Evolutionary conservation across 768 basidiomycete species (phyloP), one percentile per base, ranked within the genome.

Genomic region (Pleurotus salmoneostramineus): DNA sequence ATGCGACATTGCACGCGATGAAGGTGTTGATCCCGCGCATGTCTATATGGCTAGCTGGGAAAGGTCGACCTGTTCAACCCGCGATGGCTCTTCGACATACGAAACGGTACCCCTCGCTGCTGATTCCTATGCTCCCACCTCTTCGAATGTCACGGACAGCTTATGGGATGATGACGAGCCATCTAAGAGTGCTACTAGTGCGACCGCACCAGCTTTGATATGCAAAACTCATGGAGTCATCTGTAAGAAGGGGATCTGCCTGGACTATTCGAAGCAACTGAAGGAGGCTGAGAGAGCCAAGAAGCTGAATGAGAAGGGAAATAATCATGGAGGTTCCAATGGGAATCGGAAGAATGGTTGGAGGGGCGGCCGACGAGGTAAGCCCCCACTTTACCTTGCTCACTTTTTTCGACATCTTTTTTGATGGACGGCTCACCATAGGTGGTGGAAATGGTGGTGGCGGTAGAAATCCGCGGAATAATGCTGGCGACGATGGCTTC

Each of bases 221-320:
- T 74, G 74, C 54, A 65, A 64, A 0, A 66, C 64, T 36, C 73
- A 74, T 60, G 60, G 62, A 43, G 61, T 63, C 17, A 58, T 66
- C 14, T 75, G 75, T 50, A 73, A 71, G 65, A 73, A 73, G 64
- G 74, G 73, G 32, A 71, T 75, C 1, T 77, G 75, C 48, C 56
- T 56, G 14, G 73, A 70, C 61, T 66, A 70, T 63, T 63, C 68
- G 46, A 65, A 65, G 57, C 50, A 66, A 21, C 40, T 71, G 56
- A 67, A 60, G 61, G 66, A 69, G 60, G 60, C 66, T 61, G 66
- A 65, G 56, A 57, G 58, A 46, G 65, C 69, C 42, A 64, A 65
- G 55, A 48, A 66, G 34, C 43, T 68, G 56, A 64, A 63, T 60
- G 66, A 67, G 61, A 62, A 66, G 60, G 66, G 62, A 48, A 51